Percentiles rank a stretch among this genome's conserved stretches.
Conservation (phyloP, 2,329 filamentous ascomycete species). For the Pseudocercospora musae region DNA sequence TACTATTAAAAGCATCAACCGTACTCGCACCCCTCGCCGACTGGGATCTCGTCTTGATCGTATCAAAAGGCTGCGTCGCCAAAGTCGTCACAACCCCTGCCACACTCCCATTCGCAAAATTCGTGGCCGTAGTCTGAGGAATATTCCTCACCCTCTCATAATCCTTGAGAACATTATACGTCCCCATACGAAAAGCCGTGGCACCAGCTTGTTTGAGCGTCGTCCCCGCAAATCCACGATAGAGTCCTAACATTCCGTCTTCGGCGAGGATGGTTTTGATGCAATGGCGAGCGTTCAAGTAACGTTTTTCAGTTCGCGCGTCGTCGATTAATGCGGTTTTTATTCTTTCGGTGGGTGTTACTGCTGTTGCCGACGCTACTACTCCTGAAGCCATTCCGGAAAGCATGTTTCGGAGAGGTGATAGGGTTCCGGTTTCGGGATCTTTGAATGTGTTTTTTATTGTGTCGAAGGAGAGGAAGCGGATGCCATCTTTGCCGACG, state of each 20-base stretch:
- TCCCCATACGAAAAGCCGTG: constrained; percentile 60
- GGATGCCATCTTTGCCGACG: constrained; percentile 62
- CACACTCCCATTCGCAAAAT: constrained; percentile 60
- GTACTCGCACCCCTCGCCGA: constrained; percentile 57
- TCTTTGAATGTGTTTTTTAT: constrained; percentile 60
- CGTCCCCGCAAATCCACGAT: constrained; percentile 58
- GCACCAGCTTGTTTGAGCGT: constrained; percentile 62
- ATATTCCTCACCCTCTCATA: constrained; percentile 50
- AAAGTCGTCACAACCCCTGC: constrained; percentile 61
- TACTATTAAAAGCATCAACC: constrained; percentile 53
- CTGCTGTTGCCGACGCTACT: constrained; percentile 60
- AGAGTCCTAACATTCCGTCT: constrained; percentile 54
- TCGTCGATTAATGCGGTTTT: constrained; percentile 67
- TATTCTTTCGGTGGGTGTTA: constrained; percentile 66
- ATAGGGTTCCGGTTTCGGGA: constrained; percentile 54
- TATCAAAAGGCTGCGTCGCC: constrained; percentile 60
- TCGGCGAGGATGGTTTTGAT: constrained; percentile 49
- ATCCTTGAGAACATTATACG: constrained; percentile 63
- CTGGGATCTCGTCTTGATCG: constrained; percentile 62
- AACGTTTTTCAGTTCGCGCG: constrained; percentile 49
- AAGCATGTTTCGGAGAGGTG: constrained; percentile 55
- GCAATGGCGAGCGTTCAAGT: constrained; percentile 52
- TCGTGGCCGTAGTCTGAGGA: constrained; percentile 50
- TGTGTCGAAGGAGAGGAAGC: constrained; percentile 64
- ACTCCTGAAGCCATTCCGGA: constrained; percentile 64